phyloP scores from a whole-genome alignment of 2,329 filamentous ascomycete genomes.

The Xylaria sp. region DNA sequence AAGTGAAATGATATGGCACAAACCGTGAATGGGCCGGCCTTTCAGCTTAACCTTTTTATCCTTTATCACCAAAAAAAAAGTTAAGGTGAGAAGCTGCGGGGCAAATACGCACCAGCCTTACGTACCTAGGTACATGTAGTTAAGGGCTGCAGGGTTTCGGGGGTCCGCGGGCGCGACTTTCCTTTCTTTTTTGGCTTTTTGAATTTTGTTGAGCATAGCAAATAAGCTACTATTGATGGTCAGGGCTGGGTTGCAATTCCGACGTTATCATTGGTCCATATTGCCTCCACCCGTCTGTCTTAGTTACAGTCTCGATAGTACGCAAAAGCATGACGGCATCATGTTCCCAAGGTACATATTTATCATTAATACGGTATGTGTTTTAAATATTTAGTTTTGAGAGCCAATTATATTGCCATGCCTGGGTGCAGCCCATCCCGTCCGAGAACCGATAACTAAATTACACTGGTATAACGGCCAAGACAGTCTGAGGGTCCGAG shows the following conservation, averaged over 20 bases:
- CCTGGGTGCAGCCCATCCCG: too few relatives aligned
- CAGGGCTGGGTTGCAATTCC: slow-evolving; percentile 2
- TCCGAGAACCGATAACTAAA: neutral
- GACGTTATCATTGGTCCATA: slow-evolving; percentile 32
- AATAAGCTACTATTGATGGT: neutral
- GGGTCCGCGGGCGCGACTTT: slow-evolving; percentile 26
- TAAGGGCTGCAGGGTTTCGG: slow-evolving; percentile 23
- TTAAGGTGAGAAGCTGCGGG: neutral
- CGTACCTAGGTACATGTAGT: too few relatives aligned
- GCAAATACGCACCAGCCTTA: neutral
- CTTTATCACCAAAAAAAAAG: neutral
- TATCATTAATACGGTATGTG: neutral
- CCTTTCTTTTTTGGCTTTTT: neutral
- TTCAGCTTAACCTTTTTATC: neutral
- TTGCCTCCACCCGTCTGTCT: slow-evolving; percentile 18
- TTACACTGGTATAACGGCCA: neutral
- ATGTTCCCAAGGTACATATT: neutral
- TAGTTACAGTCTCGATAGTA: neutral
- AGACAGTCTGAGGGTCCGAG: too few relatives aligned
- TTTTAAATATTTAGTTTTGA: too few relatives aligned
- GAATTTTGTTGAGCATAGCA: slow-evolving; percentile 29
- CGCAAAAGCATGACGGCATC: neutral
- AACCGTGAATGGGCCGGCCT: neutral
- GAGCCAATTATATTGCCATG: too few relatives aligned
- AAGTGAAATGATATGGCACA: neutral